A percentile compares a stretch with the other conserved stretches of the same genome.
These are phyloP conservation scores for Ogataea pignaliae DNA, from an alignment of 805 yeast genomes.

Conservation along the genomic window DNA sequence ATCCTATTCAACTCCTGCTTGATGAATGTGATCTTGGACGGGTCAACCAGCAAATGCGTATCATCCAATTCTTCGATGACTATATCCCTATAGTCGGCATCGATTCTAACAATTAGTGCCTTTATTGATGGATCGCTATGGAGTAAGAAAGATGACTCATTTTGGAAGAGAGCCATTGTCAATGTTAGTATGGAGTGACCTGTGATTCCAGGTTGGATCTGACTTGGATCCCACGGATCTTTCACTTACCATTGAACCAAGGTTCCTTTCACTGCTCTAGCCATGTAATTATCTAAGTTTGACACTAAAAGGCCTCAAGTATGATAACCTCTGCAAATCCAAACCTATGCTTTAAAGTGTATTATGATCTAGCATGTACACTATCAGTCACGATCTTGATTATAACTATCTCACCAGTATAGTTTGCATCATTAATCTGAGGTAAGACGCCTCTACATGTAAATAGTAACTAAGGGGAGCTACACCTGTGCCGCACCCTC, in stretches of 20 bases:
- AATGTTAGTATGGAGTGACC: neutral
- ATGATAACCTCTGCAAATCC: too few species aligned
- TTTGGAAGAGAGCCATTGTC: neutral
- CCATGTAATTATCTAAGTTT: constrained; percentile 26
- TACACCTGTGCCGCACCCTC: too few species aligned
- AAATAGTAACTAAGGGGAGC: too few species aligned
- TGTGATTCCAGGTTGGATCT: neutral
- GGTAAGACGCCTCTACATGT: too few species aligned
- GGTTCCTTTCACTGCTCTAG: constrained; percentile 53
- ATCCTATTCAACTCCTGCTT: constrained; percentile 73
- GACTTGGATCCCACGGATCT: neutral
- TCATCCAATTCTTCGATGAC: constrained; percentile 80
- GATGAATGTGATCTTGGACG: constrained; percentile 67
- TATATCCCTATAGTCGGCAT: constrained; percentile 69
- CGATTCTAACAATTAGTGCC: constrained; percentile 81
- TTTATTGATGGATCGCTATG: constrained; percentile 84
- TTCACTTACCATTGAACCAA: constrained; percentile 39
- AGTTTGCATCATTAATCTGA: too few species aligned
- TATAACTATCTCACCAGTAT: too few species aligned
- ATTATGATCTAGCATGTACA: too few species aligned
- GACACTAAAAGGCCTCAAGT: too few species aligned
- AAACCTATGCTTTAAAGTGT: too few species aligned
- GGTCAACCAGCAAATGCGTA: constrained; percentile 80
- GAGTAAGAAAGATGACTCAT: neutral
- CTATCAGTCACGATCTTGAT: too few species aligned